Base-by-base conservation (phyloP, 768 basidiomycete species). In the Postia placenta region DNA sequence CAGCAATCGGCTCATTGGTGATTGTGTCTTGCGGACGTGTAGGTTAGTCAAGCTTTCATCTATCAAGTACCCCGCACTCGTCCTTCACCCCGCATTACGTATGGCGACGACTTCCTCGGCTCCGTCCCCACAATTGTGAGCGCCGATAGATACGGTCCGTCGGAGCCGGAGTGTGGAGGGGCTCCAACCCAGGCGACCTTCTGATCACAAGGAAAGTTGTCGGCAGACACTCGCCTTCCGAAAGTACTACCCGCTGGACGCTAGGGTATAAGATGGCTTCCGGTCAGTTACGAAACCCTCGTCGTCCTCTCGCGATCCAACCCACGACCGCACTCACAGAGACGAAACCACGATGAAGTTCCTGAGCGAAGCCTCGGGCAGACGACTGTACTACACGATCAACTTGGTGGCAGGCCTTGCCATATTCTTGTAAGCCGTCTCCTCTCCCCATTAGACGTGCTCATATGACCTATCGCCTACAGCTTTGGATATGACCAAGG, bases 401-500 rank as follows among this genome's bases (percentile, higher is more conserved):
- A 64, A 64, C 37, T 41, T 52, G 24, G 64, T 66, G 37, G 64
- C 64, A 22, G 64, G 63, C 15, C 46, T 66, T 30, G 64, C 64
- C 5, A 64, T 66, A 39, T 66, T 66, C 62, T 66, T 66, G 64
- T 66, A 45, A 42, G 64, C 61, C 14, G 20, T 5, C 3, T 14
- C 4, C 26, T 24, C 19, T 28, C 1, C 38, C 7, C 45, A n/a
- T 17, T 22, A 30, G 11, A 37, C 5, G 35, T 23, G 12, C 38
- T 45, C 12, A 42, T 24, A 5, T 40, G n/a, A 17, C 4, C 2
- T 37, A 9, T 22, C 28, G n/a, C 11, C 36, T 55, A 22, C 56
- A 72, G 75, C 55, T 74, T 74, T 55, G 72, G 72, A 20, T 74
- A 74, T 65, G 72, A 73, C 55, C 72, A 74, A 59, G 72, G 72